Evolutionary conservation across 306 rosid species (phyloP), one percentile per base, ranked within the genome.

Genomic region (Begonia loranthoides): DNA sequence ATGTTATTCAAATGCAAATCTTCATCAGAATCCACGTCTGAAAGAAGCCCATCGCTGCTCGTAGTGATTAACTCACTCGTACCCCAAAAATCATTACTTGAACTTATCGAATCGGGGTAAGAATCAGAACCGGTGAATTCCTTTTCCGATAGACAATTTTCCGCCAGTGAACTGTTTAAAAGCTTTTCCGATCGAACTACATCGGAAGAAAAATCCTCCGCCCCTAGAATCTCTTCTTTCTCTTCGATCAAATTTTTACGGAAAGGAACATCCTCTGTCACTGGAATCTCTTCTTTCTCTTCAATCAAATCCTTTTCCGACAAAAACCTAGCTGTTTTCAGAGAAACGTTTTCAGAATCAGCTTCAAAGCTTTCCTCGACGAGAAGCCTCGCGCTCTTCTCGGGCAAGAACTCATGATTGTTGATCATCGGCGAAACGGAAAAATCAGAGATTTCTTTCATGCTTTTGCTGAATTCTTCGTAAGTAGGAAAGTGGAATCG

Each of bases 401-500:
- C 67, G 10, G 78, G 59, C 33, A 70, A 9, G 24, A 82, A 67
- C 59, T 70, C 83, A 34, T 78, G 78, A 54, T 73, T 82, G 44
- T 59, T 71, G 19, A 63, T 14, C 49, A 46, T 53, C 19, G 67
- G 34, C 22, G 66, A 61, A 46, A 61, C 41, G 1, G 53, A 43
- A 12, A 21, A n/a, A 15, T 36, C 17, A 1, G 21, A 36, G 43
- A 50, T 52, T 13, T 43, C 76, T 48, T 49, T 14, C 8, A 11
- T 12, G 19, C 59, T 54, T 60, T 54, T 68, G 14, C 65, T 58
- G 43, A 64, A 69, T 54, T 82, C 81, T 39, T 83, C 88, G 4
- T 70, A 73, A 5, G 59, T 78, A 62, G 74, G 96, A 55, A 78
- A 86, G 78, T 73, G 65, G 50, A 92, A 92, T 61, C 72, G 80